A percentile compares a stretch with the other conserved stretches of the same genome.
phyloP scores from a whole-genome alignment of 352 stramenopile species.

The Phytophthora uliginosa region DNA sequence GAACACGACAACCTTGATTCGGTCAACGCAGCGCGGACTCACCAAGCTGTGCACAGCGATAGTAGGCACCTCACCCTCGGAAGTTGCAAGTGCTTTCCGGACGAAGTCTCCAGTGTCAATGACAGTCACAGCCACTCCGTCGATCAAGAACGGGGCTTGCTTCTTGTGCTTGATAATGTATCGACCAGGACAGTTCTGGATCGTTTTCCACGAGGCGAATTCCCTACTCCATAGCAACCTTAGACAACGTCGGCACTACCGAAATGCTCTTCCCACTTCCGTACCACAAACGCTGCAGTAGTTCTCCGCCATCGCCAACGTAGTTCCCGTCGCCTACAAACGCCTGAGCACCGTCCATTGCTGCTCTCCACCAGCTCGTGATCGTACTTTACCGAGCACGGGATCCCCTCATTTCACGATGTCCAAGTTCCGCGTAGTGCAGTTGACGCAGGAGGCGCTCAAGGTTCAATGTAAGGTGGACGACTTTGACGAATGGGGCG shows the following conservation, averaged over 20 bases:
- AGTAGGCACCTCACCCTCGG: not conserved
- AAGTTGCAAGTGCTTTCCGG: constrained; percentile 21
- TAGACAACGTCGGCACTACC: not conserved
- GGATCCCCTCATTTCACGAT: constrained; percentile 4
- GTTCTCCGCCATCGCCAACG: constrained; percentile 57
- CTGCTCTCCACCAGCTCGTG: constrained; percentile 5
- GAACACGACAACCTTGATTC: constrained; percentile 70
- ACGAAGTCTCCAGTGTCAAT: constrained; percentile 47
- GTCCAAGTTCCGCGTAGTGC: constrained; percentile 50
- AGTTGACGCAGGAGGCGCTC: constrained; percentile 51
- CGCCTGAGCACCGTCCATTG: constrained; percentile 17
- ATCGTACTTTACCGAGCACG: not conserved
- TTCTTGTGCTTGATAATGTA: constrained; percentile 75
- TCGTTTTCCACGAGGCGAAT: constrained; percentile 77
- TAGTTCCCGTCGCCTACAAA: constrained; percentile 66
- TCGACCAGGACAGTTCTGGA: constrained; percentile 69
- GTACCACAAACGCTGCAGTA: constrained; percentile 67
- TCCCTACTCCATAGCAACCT: constrained; percentile 61
- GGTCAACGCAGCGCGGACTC: constrained; percentile 56
- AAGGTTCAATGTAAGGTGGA: constrained; percentile 54
- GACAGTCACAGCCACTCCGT: constrained; percentile 40
- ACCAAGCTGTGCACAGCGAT: constrained; percentile 47
- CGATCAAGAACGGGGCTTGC: constrained; percentile 42
- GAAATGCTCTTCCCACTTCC: not conserved
- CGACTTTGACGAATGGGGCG: constrained; percentile 61